Evolutionary conservation across 208 protist genomes (phyloP).

Genomic region (Leishmania amazonensis): DNA sequence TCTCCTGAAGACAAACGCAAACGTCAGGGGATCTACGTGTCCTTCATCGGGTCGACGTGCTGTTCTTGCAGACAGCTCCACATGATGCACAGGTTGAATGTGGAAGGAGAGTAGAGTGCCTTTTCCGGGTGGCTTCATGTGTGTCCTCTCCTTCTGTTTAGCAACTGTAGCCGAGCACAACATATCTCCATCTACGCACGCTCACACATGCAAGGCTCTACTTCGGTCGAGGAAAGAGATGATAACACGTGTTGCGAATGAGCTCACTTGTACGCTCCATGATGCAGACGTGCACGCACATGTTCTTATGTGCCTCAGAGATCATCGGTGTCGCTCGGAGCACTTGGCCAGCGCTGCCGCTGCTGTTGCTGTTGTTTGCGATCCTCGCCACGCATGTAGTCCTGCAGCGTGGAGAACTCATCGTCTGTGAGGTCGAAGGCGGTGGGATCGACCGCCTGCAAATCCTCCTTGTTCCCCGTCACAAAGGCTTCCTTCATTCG

Average conservation of each 20-base stretch:
- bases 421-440: constrained; percentile 56
- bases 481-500: constrained; percentile 55
- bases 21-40: not conserved
- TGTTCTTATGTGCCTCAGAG: not conserved
- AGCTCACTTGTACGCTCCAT: not conserved
- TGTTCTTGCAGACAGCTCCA: not conserved
- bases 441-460: constrained; percentile 53
- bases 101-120: not conserved
- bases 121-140: not conserved
- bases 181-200: not conserved
- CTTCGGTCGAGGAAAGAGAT: not conserved
- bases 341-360: not conserved
- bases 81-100: not conserved
- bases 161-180: not conserved
- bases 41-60: not conserved
- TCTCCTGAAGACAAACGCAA: not conserved
- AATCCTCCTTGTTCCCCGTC: constrained; percentile 51
- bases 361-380: not conserved
- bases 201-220: not conserved
- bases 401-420: constrained; percentile 54
- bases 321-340: constrained; percentile 7
- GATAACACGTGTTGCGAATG: not conserved
- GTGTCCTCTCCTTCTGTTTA: not conserved
- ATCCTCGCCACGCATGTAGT: constrained; percentile 18
- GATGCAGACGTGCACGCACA: not conserved